These are phyloP conservation scores for Trichosanthes truncata DNA, from an alignment of 306 rosid genomes.

Conservation along the genomic window DNA sequence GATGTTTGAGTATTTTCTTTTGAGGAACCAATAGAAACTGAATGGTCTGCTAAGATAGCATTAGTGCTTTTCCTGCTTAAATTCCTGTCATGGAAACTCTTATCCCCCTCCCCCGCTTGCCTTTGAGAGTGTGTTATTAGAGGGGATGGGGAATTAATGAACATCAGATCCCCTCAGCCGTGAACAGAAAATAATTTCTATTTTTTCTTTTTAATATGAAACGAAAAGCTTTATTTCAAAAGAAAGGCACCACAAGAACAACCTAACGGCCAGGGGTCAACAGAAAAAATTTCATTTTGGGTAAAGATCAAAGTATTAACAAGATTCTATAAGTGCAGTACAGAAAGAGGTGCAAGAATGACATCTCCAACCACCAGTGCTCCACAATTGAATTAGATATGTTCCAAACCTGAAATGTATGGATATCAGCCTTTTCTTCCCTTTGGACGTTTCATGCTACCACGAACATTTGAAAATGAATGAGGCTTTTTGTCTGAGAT, in stretches of 20 bases:
- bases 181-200: background rate
- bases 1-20: background rate
- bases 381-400: background rate
- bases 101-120: background rate
- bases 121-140: background rate
- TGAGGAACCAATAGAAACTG: background rate
- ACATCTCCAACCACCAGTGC: background rate
- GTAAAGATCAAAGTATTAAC: background rate
- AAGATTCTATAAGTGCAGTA: background rate
- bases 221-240: too few species aligned
- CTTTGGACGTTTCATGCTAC: slow-evolving; percentile 43
- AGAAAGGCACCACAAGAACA: background rate
- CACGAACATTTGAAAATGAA: slow-evolving; percentile 35
- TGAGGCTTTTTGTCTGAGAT: slow-evolving; percentile 33
- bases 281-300: background rate
- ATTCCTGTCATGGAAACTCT: background rate
- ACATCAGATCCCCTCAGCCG: background rate
- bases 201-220: too few species aligned
- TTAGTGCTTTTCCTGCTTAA: background rate
- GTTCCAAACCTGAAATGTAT: slow-evolving; percentile 16
- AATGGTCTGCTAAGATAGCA: background rate
- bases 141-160: background rate
- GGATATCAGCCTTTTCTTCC: slow-evolving; percentile 37
- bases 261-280: background rate
- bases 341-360: background rate